Evolutionary conservation across 2,329 filamentous ascomycete genomes (phyloP).

Genomic region (Plenodomus lindquistii): DNA sequence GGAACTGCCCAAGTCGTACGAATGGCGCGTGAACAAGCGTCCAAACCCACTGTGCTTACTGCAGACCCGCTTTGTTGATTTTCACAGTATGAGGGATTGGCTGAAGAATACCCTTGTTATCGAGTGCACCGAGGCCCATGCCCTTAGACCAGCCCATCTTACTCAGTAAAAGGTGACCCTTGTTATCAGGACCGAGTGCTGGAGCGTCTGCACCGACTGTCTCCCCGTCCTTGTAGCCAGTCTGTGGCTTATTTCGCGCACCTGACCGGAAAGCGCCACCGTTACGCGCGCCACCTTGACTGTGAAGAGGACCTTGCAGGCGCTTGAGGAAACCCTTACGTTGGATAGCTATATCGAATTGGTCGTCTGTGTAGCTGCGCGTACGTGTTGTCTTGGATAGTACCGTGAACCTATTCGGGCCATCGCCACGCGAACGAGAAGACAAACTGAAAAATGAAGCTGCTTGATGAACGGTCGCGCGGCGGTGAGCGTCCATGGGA

Average conservation of each 20-base stretch:
- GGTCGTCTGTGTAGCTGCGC: conserved; percentile 60
- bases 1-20: neutral
- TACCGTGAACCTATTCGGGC: conserved; percentile 72
- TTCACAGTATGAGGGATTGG: conserved; percentile 89
- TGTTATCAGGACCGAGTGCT: conserved; percentile 81
- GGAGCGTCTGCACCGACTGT: conserved; percentile 83
- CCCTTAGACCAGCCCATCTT: conserved; percentile 97
- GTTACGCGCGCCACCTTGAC: conserved; percentile 13
- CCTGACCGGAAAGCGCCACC: conserved; percentile 15
- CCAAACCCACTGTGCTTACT: conserved; percentile 11
- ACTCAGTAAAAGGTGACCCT: conserved; percentile 83
- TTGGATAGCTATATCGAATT: conserved; percentile 51
- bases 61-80: conserved; percentile 77
- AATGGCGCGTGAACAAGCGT: neutral
- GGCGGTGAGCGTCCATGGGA: conserved; percentile 78
- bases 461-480: conserved; percentile 79
- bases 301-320: conserved; percentile 26
- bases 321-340: conserved; percentile 55
- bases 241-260: conserved; percentile 17
- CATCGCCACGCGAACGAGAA: conserved; percentile 80
- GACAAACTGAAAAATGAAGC: conserved; percentile 76
- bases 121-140: conserved; percentile 75
- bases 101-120: conserved; percentile 87
- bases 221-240: conserved; percentile 76
- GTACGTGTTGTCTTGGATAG: conserved; percentile 76